Evolutionary conservation across 1,284 basidiomycete genomes (phyloP).

Genomic region (Cutaneotrichosporon sp.): DNA sequence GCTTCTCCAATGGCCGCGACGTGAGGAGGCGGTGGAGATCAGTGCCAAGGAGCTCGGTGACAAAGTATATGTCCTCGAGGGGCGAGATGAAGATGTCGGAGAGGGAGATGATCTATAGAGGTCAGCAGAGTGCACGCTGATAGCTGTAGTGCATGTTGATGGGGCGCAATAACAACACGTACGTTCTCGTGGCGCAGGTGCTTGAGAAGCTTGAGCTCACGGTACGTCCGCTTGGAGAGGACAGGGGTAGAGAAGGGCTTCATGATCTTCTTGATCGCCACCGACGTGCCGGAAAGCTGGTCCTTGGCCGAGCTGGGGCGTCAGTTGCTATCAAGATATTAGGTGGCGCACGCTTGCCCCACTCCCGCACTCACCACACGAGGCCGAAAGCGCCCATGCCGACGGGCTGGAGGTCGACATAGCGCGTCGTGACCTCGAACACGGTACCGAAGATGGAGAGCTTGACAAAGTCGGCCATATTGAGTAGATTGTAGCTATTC

Average conservation of each 20-base stretch:
- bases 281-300: constrained; percentile 88
- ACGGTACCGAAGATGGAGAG: constrained; percentile 94
- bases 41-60: constrained; percentile 97
- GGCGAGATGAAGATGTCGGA: constrained; percentile 99
- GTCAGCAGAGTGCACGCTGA: constrained; percentile 10
- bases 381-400: constrained; percentile 99
- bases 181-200: constrained; percentile 99
- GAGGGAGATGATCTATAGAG: constrained; percentile 85
- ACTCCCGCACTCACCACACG: constrained; percentile 71
- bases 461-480: constrained; percentile 76
- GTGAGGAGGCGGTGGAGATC: constrained; percentile 96
- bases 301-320: constrained; percentile 85
- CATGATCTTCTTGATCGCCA: constrained; percentile 99
- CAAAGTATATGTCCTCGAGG: constrained; percentile 97
- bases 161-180: constrained; percentile 28
- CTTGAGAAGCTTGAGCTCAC: constrained; percentile 97
- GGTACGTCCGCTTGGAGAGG: constrained; percentile 95
- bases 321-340: not conserved
- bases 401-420: constrained; percentile 99
- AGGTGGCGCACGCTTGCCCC: not conserved
- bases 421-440: constrained; percentile 86
- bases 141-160: not conserved
- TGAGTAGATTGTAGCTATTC: not conserved
- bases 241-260: constrained; percentile 97
- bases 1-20: constrained; percentile 94